Evolutionary conservation across 371 early-diverging fungal species (phyloP), one percentile per base, ranked within the genome.

Genomic region (Ordospora colligata): DNA sequence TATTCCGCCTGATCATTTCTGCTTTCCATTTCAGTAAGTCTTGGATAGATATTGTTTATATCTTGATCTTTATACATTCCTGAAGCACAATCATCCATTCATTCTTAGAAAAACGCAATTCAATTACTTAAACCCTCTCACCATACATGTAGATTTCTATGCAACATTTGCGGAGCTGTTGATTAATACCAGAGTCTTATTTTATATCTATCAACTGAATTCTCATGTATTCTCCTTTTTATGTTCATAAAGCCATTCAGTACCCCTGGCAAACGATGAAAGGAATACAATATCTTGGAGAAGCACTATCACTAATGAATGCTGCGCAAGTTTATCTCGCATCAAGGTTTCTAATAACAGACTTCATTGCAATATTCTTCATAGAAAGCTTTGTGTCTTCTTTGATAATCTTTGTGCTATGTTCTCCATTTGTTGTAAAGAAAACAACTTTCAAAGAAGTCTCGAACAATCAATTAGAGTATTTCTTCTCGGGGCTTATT

Each of bases 211-310:
- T 32, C 32, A 32, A 5, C 32, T 32, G 32, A 1, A 32, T 32
- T 32, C 47, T 47, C 47, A 47, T n/a, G 47, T 7, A n/a, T 47
- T 40, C 19, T 40, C 58, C 40, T 58, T 58, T 58, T n/a, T 58
- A 4, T 40, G 14, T 25, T 37, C 9, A 58, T 58, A 58, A 58
- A 37, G 1, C 37, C 40, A 32, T 37, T n/a, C 5, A 6, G n/a
- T 40, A 32, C 58, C 58, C 58, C 58, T 58, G n/a, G 58, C 10
- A 3, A 32, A 53, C 27, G 40, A 58, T 58, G 58, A 58, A 58
- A 19, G 40, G 40, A 37, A 58, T n/a, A 7, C 37, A n/a, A 12
- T 58, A 19, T 14, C 32, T 58, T 14, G 58, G 58, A 37, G 58
- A 58, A 17, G 19, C 19, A n/a, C 32, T 58, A 17, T 58, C 58